Conservation (phyloP, 805 yeast genomes). For the Saccharomycopsis fibuligera region DNA sequence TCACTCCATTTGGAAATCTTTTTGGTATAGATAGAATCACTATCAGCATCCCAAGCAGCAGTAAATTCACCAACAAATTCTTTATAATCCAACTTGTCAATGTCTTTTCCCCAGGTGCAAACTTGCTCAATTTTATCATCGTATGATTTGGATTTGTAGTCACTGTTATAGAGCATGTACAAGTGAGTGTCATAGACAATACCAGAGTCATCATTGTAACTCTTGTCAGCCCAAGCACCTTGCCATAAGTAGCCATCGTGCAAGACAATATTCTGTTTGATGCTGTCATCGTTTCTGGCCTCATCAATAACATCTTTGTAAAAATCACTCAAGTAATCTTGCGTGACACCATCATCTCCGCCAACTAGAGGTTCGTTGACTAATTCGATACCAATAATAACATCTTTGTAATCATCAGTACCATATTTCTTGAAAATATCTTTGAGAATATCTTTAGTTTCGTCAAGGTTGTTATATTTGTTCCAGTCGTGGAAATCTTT, state of each 20-base stretch:
- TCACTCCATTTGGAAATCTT: slow-evolving; percentile 37
- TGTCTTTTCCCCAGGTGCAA: slow-evolving; percentile 21
- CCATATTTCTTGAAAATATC: slow-evolving; percentile 51
- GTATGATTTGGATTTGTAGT: slow-evolving; percentile 12
- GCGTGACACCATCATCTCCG: slow-evolving; percentile 38
- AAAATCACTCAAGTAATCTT: slow-evolving; percentile 35
- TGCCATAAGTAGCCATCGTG: slow-evolving; percentile 60
- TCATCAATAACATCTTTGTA: slow-evolving; percentile 38
- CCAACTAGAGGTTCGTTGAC: slow-evolving; percentile 68
- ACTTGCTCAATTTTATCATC: slow-evolving; percentile 21
- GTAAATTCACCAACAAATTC: slow-evolving; percentile 21
- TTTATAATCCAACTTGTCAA: slow-evolving; percentile 14
- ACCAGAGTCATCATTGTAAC: slow-evolving; percentile 6
- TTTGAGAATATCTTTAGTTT: slow-evolving; percentile 46
- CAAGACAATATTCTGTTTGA: slow-evolving; percentile 40
- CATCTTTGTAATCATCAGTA: slow-evolving; percentile 41
- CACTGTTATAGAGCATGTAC: slow-evolving; percentile 18
- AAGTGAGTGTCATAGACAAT: slow-evolving; percentile 20
- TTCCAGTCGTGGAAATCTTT: slow-evolving; percentile 43
- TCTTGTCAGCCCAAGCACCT: slow-evolving; percentile 45
- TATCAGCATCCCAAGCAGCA: slow-evolving; percentile 21
- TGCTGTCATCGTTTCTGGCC: slow-evolving; percentile 34
- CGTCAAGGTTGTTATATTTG: slow-evolving; percentile 30
- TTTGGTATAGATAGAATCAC: slow-evolving; percentile 25
- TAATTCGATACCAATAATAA: slow-evolving; percentile 61